Evolutionary conservation across 2,329 filamentous ascomycete species (phyloP), one percentile per base, ranked within the genome.

Genomic region (Pseudogymnoascus sp.): DNA sequence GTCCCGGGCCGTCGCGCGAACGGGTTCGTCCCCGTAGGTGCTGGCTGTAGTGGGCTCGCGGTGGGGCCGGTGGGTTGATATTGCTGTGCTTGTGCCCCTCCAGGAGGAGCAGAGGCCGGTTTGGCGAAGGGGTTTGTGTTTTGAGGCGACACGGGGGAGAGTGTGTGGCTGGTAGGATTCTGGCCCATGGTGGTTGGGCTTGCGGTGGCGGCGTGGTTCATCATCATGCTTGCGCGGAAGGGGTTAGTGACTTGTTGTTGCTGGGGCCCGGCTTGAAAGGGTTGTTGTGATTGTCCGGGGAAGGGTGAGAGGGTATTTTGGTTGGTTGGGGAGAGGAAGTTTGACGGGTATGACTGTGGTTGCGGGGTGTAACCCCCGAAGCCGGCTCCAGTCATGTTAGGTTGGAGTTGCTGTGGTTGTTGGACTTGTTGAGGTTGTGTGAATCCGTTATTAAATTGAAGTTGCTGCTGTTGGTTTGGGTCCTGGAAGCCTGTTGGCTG

Each of bases 101-200:
- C 37, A 5, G 56, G 75, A 70, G 65, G 72, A 70, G 68, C 66
- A 19, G 68, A 65, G 50, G 80, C 77, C 7, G 82, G 83, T 72
- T 91, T 90, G 5, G 93, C 90, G 73, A 98, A 96, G 0, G 92
- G 92, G 70, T 96, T 96, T 2, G 91, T 96, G 31, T 89, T 88
- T 71, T 90, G 88, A 33, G 86, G 84, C 61, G 76, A 76, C 59
- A 82, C 70, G 53, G 80, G 72, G 64, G 77, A 72, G 66, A 73
- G 24, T 70, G 69, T 41, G 78, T 77, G 62, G 78, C 74, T 65
- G 78, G 72, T 64, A 79, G 74, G 50, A 7, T 10, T 38, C 26
- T 60, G 59, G 14, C 19, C 26, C 59, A 60, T 60, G 19, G 33
- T 24, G 61, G 73, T 70, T 24, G 77, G 73, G 31, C 72, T 71